A percentile compares a stretch with the other conserved stretches of the same genome.
phyloP scores from a whole-genome alignment of 306 rosid genomes.

The Dryas octopetala region DNA sequence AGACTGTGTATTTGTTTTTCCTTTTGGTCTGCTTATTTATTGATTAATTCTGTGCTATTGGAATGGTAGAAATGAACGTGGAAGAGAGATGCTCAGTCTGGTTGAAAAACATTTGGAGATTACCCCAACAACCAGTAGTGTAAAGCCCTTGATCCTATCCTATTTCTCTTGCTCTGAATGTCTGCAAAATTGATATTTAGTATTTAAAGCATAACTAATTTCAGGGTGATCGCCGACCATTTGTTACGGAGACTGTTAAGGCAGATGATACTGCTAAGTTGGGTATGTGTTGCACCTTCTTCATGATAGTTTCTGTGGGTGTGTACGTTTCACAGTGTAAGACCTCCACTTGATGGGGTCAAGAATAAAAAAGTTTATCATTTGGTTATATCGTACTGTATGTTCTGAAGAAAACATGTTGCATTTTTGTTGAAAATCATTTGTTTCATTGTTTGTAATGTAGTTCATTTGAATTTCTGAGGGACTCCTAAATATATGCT shows the following conservation, averaged over 20 bases:
- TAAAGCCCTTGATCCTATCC: slow-evolving; percentile 39
- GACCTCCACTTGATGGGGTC: not conserved
- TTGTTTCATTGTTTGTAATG: too few relatives aligned
- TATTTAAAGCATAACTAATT: not conserved
- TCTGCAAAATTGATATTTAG: not conserved
- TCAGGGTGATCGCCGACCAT: slow-evolving; percentile 83
- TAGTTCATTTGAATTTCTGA: not conserved
- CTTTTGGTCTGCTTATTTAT: not conserved
- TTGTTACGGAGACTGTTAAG: slow-evolving; percentile 90
- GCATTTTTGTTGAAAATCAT: not conserved
- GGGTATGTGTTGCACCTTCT: slow-evolving; percentile 46
- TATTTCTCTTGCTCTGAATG: slow-evolving; percentile 12
- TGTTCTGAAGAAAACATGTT: not conserved
- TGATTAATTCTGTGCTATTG: not conserved
- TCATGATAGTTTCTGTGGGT: slow-evolving; percentile 4
- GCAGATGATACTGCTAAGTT: slow-evolving; percentile 91
- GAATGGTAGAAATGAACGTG: slow-evolving; percentile 80
- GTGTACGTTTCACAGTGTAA: not conserved
- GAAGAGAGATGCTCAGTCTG: slow-evolving; percentile 82
- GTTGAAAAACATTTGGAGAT: slow-evolving; percentile 69
- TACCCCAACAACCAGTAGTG: slow-evolving; percentile 62
- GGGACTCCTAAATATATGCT: not conserved
- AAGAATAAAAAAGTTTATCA: not conserved
- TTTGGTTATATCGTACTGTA: not conserved
- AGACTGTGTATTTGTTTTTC: not conserved